Evolutionary conservation across 345 rosid genomes (phyloP), one percentile per base, ranked within the genome.

Genomic region (Viola odorata): DNA sequence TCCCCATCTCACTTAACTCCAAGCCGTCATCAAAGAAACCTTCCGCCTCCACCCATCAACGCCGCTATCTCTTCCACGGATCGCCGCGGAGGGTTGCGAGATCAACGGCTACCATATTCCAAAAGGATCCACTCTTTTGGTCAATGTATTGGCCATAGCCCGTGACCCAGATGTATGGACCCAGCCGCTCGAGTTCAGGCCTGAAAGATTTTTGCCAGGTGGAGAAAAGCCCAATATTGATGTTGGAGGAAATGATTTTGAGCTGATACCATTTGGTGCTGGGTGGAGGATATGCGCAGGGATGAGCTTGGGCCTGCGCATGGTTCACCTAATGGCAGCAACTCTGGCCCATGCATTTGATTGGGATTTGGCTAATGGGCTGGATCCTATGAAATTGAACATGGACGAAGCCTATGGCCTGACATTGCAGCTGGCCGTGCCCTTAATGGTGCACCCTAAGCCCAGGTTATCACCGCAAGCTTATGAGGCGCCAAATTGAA

Each of bases 281-380:
- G 96, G 96, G 6, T 82, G 91, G 13, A 87, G 96, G 71, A 85
- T 89, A 3, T 89, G 96, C 36, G 95, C 90, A 0, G 96, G 95
- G 4, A 16, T 89, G 78, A 87, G 80, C 69, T 37, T 87, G 65
- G 96, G 95, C n/a, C 14, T 89, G 67, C 81, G 91, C 12, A 85
- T 78, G 75, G 89, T 89, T 37, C 88, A 79, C 36, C 69, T 89
- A 2, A 37, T 85, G 50, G 73, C 89, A 0, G 95, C 95, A 5
- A 80, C 88, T 0, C 45, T 89, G 38, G 71, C 74, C 53, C 96
- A 89, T 23, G 89, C 89, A 0, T 89, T 87, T 37, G 74, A 89
- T 41, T 89, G 95, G 96, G 86, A 87, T 48, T 53, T 89, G 48
- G 81, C 86, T 0, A 55, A 75, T 1, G 88, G 83, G 12, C 4